Evolutionary conservation across 2,329 filamentous ascomycete genomes (phyloP).

Genomic region (Cladosporium sp.): DNA sequence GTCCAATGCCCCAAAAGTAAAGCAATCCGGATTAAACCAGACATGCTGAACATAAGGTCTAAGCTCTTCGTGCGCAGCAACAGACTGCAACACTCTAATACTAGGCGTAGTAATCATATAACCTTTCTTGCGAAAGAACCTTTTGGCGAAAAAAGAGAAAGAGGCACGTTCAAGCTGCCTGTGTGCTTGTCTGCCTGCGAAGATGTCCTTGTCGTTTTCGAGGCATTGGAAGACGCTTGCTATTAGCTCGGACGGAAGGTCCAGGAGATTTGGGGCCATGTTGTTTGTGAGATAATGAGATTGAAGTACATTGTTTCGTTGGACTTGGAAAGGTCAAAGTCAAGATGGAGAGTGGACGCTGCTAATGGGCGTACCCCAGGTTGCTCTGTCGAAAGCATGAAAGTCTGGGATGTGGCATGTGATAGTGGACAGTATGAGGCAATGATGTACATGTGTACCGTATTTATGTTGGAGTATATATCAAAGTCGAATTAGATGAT

Average conservation of each 20-base stretch:
- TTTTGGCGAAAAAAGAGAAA: slow-evolving; percentile 24
- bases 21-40: slow-evolving; percentile 32
- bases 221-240: slow-evolving; percentile 22
- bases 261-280: slow-evolving; percentile 15
- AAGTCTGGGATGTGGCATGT: background rate
- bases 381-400: too few species aligned
- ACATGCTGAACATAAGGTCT: slow-evolving; percentile 26
- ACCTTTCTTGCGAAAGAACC: slow-evolving; percentile 31
- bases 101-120: slow-evolving; percentile 26
- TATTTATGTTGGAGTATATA: too few species aligned
- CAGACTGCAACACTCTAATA: slow-evolving; percentile 20
- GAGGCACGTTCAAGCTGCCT: slow-evolving; percentile 22
- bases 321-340: too few species aligned
- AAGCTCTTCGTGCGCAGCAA: slow-evolving; percentile 24
- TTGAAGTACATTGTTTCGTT: too few species aligned
- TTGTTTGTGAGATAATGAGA: slow-evolving; percentile 1
- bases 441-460: too few species aligned
- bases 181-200: slow-evolving; percentile 19
- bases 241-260: slow-evolving; percentile 27
- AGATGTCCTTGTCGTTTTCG: slow-evolving; percentile 18
- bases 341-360: too few species aligned
- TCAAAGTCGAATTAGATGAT: too few species aligned
- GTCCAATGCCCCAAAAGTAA: slow-evolving; percentile 14
- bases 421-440: background rate
- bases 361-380: too few species aligned